Base-by-base conservation (phyloP, 306 rosid genomes). In the Pyrus bretschneideri region DNA sequence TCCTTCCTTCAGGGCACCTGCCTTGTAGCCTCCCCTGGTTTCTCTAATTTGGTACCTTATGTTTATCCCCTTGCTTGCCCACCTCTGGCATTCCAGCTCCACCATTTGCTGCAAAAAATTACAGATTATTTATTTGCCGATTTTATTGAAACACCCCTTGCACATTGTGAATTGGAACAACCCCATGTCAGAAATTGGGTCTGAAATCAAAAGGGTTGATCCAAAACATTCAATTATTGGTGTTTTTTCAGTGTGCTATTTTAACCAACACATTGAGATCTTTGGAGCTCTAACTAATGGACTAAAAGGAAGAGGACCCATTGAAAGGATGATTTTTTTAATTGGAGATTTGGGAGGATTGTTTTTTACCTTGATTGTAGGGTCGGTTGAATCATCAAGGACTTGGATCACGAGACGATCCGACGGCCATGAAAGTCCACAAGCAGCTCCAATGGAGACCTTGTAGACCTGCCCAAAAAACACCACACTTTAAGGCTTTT, bases 321-420 rank as follows among this genome's bases (percentile, higher is more conserved):
- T 60, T 25, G 69, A 31, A 31, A 31, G 9, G 42, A 30, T 64
- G 11, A 19, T 1, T 15, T 30, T n/a, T 66, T 19, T 6, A 64
- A 60, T 23, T 18, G 42, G 49, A 6, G 49, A 65, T 65, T 5
- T 33, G 46, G 67, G 18, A 14, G 38, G 38, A 4, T 62, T 30
- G 10, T 62, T 29, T 13, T 35, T 49, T 84, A 95, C 99, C 97
- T 96, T 96, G 62, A 96, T 69, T 18, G 82, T 76, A 19, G 96
- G 93, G 86, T 96, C 99, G 45, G 99, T 96, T 46, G 98, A 92
- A 83, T 96, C 99, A 51, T 96, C 99, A 1, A 96, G 93, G 40
- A 96, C 98, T 87, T 96, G 99, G 80, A 96, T 96, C 83, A 96
- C 99, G 19, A 96, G 93, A 42, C 99, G 97, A 63, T 96, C 98